These are phyloP conservation scores for Talaromyces sp. DNA, from an alignment of 2,329 filamentous ascomycete genomes.

Conservation along the genomic window DNA sequence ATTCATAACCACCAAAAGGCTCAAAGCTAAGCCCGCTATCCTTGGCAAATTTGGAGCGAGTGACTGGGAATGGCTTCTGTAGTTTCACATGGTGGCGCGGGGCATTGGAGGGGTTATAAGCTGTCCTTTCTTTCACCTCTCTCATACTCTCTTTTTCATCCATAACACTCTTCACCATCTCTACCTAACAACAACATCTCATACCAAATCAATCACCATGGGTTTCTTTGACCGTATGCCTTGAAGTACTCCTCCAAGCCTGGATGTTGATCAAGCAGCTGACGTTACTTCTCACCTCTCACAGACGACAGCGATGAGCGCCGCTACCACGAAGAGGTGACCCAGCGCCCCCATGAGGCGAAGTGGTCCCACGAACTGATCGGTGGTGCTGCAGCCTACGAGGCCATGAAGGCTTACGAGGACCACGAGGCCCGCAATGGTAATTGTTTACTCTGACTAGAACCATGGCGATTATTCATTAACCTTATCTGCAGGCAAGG, in stretches of 20 bases:
- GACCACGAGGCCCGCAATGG: slow-evolving; percentile 70
- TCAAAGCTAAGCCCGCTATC: slow-evolving; percentile 2
- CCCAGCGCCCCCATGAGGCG: slow-evolving; percentile 54
- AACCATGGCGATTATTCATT: neutral
- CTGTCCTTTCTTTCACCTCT: neutral
- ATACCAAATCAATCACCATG: slow-evolving; percentile 22
- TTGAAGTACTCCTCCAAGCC: neutral
- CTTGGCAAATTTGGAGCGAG: neutral
- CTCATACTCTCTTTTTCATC: slow-evolving; percentile 9
- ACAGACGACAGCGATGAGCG: slow-evolving; percentile 53
- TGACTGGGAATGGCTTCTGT: neutral
- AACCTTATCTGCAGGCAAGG: slow-evolving; percentile 59
- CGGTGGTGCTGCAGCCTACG: slow-evolving; percentile 75
- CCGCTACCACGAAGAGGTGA: slow-evolving; percentile 39
- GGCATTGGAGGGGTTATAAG: slow-evolving; percentile 7
- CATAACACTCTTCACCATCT: neutral
- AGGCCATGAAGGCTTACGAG: slow-evolving; percentile 79
- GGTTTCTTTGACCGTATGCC: slow-evolving; percentile 27
- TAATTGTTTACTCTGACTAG: slow-evolving; percentile 35
- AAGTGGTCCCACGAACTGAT: slow-evolving; percentile 73
- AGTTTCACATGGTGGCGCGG: slow-evolving; percentile 6
- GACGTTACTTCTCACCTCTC: neutral
- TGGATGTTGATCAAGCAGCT: slow-evolving; percentile 43
- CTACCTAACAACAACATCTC: neutral
- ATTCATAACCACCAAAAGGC: neutral